A percentile compares a stretch with the other conserved stretches of the same genome.
Conservation (phyloP, 805 yeast genomes). For the Brettanomyces bruxellensis region DNA sequence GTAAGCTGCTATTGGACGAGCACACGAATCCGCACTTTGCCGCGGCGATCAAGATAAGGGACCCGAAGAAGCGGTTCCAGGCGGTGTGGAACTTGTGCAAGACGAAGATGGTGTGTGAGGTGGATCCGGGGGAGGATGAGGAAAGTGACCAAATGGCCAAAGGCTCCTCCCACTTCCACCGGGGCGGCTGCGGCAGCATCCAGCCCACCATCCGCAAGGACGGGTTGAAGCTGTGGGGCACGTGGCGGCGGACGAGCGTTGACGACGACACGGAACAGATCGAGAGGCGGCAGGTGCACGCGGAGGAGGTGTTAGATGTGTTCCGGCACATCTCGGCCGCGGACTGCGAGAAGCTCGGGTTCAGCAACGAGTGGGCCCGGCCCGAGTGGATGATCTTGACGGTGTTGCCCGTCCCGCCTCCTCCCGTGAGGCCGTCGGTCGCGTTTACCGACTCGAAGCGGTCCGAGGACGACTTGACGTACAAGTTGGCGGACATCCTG, state of each 20-base stretch:
- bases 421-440: slow-evolving; percentile 97
- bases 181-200: slow-evolving; percentile 97
- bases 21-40: slow-evolving; percentile 65
- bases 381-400: slow-evolving; percentile 98
- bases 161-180: slow-evolving; percentile 24
- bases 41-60: slow-evolving; percentile 79
- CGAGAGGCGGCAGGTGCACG: slow-evolving; percentile 80
- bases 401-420: slow-evolving; percentile 99
- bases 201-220: slow-evolving; percentile 96
- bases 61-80: slow-evolving; percentile 91
- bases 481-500: slow-evolving; percentile 90
- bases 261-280: slow-evolving; percentile 85
- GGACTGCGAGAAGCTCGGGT: slow-evolving; percentile 77
- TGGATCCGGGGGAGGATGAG: slow-evolving; percentile 55
- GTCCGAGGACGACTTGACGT: slow-evolving; percentile 98
- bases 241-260: slow-evolving; percentile 82
- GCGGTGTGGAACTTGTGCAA: slow-evolving; percentile 94
- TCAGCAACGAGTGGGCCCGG: slow-evolving; percentile 92
- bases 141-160: slow-evolving; percentile 8
- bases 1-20: slow-evolving; percentile 85
- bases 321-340: slow-evolving; percentile 83
- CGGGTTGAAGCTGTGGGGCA: slow-evolving; percentile 92
- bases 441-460: slow-evolving; percentile 97
- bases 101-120: slow-evolving; percentile 91
- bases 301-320: slow-evolving; percentile 83